These are phyloP conservation scores for Fusarium domesticum DNA, from an alignment of 2,329 filamentous ascomycete genomes.

Conservation along the genomic window DNA sequence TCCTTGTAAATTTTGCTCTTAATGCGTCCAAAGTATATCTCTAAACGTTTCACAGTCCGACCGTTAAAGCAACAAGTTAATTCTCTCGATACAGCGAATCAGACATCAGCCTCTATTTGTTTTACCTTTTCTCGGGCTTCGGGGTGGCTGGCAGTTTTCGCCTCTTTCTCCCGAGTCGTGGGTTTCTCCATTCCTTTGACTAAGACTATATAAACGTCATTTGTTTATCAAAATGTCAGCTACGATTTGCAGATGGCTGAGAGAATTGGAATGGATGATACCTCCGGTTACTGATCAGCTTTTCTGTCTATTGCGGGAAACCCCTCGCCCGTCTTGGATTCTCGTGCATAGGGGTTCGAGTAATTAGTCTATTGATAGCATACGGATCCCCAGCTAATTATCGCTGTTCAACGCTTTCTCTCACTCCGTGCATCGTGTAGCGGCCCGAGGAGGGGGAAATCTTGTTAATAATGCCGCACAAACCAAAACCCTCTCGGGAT, in stretches of 20 bases:
- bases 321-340: too few species aligned
- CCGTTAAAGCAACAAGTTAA: constrained; percentile 20
- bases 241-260: too few species aligned
- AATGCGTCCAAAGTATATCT: too few species aligned
- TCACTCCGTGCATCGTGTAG: too few species aligned
- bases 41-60: constrained; percentile 17
- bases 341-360: too few species aligned
- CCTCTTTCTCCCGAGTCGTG: not conserved
- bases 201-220: not conserved
- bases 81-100: constrained; percentile 14
- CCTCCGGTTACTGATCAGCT: not conserved
- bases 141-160: constrained; percentile 13
- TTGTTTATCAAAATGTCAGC: not conserved
- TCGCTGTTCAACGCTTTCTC: too few species aligned
- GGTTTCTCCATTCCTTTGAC: not conserved
- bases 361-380: not conserved
- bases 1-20: too few species aligned
- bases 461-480: not conserved
- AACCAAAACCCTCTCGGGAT: not conserved
- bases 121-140: constrained; percentile 19
- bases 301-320: not conserved
- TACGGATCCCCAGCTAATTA: not conserved
- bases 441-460: not conserved
- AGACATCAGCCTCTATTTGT: constrained; percentile 13
- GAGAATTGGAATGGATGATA: not conserved